Percentiles rank a stretch among this genome's conserved stretches.
Evolutionary conservation across 2,329 filamentous ascomycete genomes (phyloP).

Genomic region (Didymosphaeria variabile): DNA sequence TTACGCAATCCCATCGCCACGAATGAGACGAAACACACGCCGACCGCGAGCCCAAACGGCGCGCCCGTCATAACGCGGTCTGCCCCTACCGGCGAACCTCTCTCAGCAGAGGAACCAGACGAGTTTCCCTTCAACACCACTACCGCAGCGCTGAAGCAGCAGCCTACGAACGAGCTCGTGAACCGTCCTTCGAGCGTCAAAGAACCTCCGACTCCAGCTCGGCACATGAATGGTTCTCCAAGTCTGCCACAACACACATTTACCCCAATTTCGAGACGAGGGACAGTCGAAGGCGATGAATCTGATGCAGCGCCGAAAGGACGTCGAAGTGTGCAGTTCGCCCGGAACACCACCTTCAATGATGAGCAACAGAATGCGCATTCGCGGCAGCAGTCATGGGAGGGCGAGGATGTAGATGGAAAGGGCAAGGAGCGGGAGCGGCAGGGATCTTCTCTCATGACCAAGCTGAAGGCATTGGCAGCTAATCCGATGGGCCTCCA

Average conservation of each 20-base stretch:
- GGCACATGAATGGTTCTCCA: slow-evolving; percentile 34
- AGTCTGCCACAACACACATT: slow-evolving; percentile 37
- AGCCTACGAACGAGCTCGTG: slow-evolving; percentile 29
- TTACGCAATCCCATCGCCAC: slow-evolving; percentile 34
- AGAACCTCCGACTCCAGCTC: slow-evolving; percentile 29
- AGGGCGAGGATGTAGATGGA: slow-evolving; percentile 69
- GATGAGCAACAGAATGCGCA: slow-evolving; percentile 60
- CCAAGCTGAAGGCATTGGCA: slow-evolving; percentile 78
- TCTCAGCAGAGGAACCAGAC: slow-evolving; percentile 36
- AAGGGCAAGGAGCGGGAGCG: slow-evolving; percentile 57
- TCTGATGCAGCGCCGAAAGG: slow-evolving; percentile 48
- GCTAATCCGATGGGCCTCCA: slow-evolving; percentile 58
- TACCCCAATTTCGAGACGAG: slow-evolving; percentile 42
- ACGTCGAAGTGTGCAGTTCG: slow-evolving; percentile 80
- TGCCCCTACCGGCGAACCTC: slow-evolving; percentile 41
- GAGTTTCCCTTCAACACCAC: slow-evolving; percentile 49
- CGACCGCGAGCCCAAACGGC: slow-evolving; percentile 28
- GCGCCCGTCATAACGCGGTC: slow-evolving; percentile 41
- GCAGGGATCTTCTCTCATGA: slow-evolving; percentile 74
- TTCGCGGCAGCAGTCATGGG: slow-evolving; percentile 71
- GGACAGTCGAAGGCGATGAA: slow-evolving; percentile 42
- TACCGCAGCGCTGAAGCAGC: slow-evolving; percentile 25
- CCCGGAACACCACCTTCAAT: slow-evolving; percentile 54
- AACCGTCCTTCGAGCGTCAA: slow-evolving; percentile 27
- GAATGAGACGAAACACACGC: slow-evolving; percentile 28